A percentile compares a stretch with the other conserved stretches of the same genome.
Evolutionary conservation across 1,284 basidiomycete genomes (phyloP).

Genomic region (Malassezia yamatoensis): DNA sequence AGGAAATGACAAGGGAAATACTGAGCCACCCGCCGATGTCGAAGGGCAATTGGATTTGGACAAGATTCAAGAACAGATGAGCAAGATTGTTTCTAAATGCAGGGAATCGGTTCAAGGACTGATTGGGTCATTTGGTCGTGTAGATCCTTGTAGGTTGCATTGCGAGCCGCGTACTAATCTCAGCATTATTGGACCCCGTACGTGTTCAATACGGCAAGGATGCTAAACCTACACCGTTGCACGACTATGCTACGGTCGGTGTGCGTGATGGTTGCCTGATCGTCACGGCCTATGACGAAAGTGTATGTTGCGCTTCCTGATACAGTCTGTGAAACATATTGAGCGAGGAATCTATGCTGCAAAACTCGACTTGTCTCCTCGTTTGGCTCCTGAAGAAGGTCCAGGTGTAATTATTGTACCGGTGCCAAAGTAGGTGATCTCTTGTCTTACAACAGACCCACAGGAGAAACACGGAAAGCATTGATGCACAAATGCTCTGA

Average conservation of each 20-base stretch:
- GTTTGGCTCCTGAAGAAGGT: constrained; percentile 24
- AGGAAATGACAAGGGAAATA: background rate
- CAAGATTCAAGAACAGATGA: constrained; percentile 5
- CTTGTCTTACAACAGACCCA: constrained; percentile 21
- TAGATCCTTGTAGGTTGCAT: constrained; percentile 13
- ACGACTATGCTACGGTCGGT: constrained; percentile 43
- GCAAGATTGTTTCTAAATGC: background rate
- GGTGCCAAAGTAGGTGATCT: constrained; percentile 26
- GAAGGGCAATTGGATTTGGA: constrained; percentile 12
- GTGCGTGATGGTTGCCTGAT: constrained; percentile 35
- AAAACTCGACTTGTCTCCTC: constrained; percentile 35
- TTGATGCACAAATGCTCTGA: constrained; percentile 35
- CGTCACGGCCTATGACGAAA: constrained; percentile 37
- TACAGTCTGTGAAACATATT: constrained; percentile 37
- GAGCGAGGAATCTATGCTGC: constrained; percentile 40
- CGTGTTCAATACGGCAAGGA: constrained; percentile 20
- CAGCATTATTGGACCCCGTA: constrained; percentile 30
- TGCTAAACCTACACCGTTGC: constrained; percentile 24
- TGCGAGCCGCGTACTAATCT: background rate
- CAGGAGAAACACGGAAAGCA: constrained; percentile 33
- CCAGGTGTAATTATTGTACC: constrained; percentile 38
- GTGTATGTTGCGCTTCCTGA: constrained; percentile 14
- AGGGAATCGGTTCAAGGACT: constrained; percentile 4
- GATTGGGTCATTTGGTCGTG: constrained; percentile 13
- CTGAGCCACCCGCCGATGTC: constrained; percentile 7